These are phyloP conservation scores for Citrus trifoliata DNA, from an alignment of 345 rosid genomes.

Conservation along the genomic window DNA sequence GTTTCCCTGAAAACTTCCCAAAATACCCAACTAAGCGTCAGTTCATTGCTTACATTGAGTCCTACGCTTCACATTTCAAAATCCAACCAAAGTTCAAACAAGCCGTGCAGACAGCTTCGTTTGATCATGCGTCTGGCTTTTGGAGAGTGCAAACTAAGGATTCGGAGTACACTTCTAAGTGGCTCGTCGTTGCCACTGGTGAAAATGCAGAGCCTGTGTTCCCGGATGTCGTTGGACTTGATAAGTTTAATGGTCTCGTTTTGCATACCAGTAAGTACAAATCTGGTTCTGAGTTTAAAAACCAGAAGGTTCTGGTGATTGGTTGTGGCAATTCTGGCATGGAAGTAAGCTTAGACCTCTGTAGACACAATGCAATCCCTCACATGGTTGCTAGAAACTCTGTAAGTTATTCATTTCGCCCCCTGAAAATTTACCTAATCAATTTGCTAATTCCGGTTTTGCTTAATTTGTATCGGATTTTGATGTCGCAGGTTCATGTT, in stretches of 20 bases:
- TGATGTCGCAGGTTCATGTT: slow-evolving; percentile 68
- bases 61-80: slow-evolving; percentile 63
- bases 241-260: slow-evolving; percentile 44
- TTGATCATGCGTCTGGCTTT: slow-evolving; percentile 37
- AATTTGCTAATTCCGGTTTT: background rate
- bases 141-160: slow-evolving; percentile 73
- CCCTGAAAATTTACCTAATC: background rate
- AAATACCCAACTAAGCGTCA: slow-evolving; percentile 71
- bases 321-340: slow-evolving; percentile 95
- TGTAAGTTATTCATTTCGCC: slow-evolving; percentile 24
- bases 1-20: slow-evolving; percentile 68
- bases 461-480: background rate
- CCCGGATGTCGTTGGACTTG: slow-evolving; percentile 58
- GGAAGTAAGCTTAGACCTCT: slow-evolving; percentile 88
- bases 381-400: slow-evolving; percentile 70
- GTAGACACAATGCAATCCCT: slow-evolving; percentile 53
- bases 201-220: slow-evolving; percentile 81
- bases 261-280: slow-evolving; percentile 65
- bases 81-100: slow-evolving; percentile 66
- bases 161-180: slow-evolving; percentile 45
- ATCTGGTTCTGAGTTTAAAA: slow-evolving; percentile 50
- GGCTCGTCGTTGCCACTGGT: slow-evolving; percentile 83
- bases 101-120: slow-evolving; percentile 52
- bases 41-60: slow-evolving; percentile 69
- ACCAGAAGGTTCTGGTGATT: slow-evolving; percentile 59